Conservation (phyloP, 345 rosid species). For the Moringa oleifera region DNA sequence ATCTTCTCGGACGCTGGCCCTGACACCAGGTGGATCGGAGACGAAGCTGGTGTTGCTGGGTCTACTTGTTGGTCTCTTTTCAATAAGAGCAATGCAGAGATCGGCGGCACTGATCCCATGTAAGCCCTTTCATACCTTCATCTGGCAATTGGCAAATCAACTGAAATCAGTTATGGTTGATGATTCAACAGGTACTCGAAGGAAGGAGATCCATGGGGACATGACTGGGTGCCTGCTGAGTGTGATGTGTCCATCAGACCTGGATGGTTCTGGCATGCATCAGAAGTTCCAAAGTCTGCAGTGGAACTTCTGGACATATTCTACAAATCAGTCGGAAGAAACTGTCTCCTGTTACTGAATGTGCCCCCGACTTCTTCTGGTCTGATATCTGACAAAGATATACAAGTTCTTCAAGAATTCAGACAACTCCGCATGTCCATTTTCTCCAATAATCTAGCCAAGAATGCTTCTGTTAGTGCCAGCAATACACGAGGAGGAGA, state of each 20-base stretch:
- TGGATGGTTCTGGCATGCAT: slow-evolving; percentile 96
- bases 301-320: slow-evolving; percentile 61
- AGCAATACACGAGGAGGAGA: slow-evolving; percentile 54
- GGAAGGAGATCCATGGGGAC: slow-evolving; percentile 60
- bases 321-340: slow-evolving; percentile 78
- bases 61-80: slow-evolving; percentile 84
- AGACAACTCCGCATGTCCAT: slow-evolving; percentile 42
- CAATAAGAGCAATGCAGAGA: slow-evolving; percentile 51
- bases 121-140: slow-evolving; percentile 26
- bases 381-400: slow-evolving; percentile 66
- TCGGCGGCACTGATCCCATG: slow-evolving; percentile 59
- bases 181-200: slow-evolving; percentile 39
- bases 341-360: slow-evolving; percentile 67
- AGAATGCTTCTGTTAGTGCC: slow-evolving; percentile 33
- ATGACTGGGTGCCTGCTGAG: slow-evolving; percentile 88
- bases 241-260: slow-evolving; percentile 89
- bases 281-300: slow-evolving; percentile 74
- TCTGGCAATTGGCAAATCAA: background rate
- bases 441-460: slow-evolving; percentile 58
- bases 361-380: slow-evolving; percentile 91
- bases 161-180: slow-evolving; percentile 4
- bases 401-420: slow-evolving; percentile 64
- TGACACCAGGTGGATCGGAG: slow-evolving; percentile 74
- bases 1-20: slow-evolving; percentile 92
- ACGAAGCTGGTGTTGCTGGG: slow-evolving; percentile 66